Base-by-base conservation (phyloP, 169 alveolate species). In the Plasmodium ovale region DNA sequence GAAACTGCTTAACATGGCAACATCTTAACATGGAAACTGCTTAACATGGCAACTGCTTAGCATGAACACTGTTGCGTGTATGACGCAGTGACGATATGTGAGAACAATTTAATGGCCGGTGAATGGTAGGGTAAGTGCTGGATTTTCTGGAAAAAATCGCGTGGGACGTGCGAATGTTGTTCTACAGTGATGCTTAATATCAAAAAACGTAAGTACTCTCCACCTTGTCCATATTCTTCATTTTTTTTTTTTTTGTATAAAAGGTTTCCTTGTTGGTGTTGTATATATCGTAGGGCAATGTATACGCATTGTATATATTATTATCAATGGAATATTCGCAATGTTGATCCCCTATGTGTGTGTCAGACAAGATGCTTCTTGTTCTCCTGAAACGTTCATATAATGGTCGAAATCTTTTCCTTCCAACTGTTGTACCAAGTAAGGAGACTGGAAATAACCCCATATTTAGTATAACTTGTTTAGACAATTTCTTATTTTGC, bases 391-490 rank as follows among this genome's bases (percentile, higher is more conserved):
- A 88, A 16, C 94, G 59, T 44, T 91, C 93, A 25, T 92, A 92
- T 25, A 92, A 87, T 21, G 94, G 93, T 7, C 94, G 88, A 54
- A 90, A 92, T 37, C 91, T 91, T 58, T 85, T 72, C 42, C 95
- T 31, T 33, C 95, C 95, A 16, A 91, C 95, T 21, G 95, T 92
- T 60, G 94, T 44, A 1, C 95, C 95, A 16, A 92, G 88, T 58
- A 91, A 60, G 3, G 95, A 92, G 25, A 92, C 87, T 5, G 94
- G 94, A 58, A 92, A 92, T 54, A 92, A 72, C 19, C 95, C 95
- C 95, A 92, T 92, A 42, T 91, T 93, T 59, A 92, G 84, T 19
- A 93, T 87, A 54, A 92, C 95, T 71, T 91, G 93, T 62, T 92
- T 92, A 21, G 93, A 87, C 54, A 92, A 87, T 62, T 91, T 92